Evolutionary conservation across 495 filamentous ascomycete genomes (phyloP).

Genomic region (Neurospora tetrasperma): DNA sequence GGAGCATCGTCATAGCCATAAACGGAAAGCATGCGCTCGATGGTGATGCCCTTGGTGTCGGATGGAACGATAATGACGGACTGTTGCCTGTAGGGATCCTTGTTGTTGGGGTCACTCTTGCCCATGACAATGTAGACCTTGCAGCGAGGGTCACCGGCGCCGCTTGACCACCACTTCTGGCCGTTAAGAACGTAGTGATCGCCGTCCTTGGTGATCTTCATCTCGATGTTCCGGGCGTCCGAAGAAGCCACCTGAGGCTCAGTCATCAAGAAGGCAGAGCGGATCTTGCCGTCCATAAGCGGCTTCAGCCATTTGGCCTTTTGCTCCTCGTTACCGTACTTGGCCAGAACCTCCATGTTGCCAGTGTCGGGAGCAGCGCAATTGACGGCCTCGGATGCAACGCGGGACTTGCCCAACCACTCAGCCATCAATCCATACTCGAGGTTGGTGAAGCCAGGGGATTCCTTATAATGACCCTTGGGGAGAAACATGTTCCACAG

Average conservation of each 20-base stretch:
- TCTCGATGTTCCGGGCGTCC: slow-evolving; percentile 79
- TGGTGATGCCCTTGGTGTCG: slow-evolving; percentile 61
- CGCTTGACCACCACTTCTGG: slow-evolving; percentile 95
- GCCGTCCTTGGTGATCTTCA: slow-evolving; percentile 70
- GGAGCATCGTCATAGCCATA: slow-evolving; percentile 94
- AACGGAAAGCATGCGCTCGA: slow-evolving; percentile 78
- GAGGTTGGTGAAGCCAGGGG: slow-evolving; percentile 80
- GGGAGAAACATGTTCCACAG: slow-evolving; percentile 98
- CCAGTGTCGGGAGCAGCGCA: slow-evolving; percentile 88
- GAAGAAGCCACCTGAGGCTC: slow-evolving; percentile 78
- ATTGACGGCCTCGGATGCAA: slow-evolving; percentile 82
- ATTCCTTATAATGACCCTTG: slow-evolving; percentile 88
- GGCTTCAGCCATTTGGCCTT: slow-evolving; percentile 80
- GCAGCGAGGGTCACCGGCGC: slow-evolving; percentile 84
- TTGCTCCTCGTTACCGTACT: slow-evolving; percentile 84
- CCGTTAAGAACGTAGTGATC: slow-evolving; percentile 81
- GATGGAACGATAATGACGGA: slow-evolving; percentile 81
- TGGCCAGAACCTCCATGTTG: slow-evolving; percentile 93
- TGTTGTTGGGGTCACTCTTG: slow-evolving; percentile 62
- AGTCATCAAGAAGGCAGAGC: slow-evolving; percentile 90
- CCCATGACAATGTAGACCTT: slow-evolving; percentile 88
- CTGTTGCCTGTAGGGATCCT: slow-evolving; percentile 73
- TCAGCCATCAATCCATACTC: slow-evolving; percentile 94
- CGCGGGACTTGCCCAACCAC: slow-evolving; percentile 66
- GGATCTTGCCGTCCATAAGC: slow-evolving; percentile 73